Conservation (phyloP, 176 grass and related monocot species). For the Elymus sibiricus region DNA sequence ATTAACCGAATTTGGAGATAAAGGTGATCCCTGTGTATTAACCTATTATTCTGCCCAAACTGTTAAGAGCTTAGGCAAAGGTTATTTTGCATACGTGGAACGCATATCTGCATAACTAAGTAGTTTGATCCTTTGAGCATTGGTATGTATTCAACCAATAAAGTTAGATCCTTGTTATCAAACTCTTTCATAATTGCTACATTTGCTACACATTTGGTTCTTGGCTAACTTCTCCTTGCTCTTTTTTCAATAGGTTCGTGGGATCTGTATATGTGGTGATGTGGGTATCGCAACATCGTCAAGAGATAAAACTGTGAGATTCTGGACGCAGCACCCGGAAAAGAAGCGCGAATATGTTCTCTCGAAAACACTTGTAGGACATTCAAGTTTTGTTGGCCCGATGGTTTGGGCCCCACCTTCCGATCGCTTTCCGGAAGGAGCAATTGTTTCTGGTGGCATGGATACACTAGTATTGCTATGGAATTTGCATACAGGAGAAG, state of each 20-base stretch:
- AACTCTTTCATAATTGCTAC: background rate
- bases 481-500: constrained; percentile 67
- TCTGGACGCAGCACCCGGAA: constrained; percentile 61
- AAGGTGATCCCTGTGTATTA: background rate
- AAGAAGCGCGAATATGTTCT: constrained; percentile 55
- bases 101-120: background rate
- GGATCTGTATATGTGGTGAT: constrained; percentile 89
- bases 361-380: constrained; percentile 75
- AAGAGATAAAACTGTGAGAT: constrained; percentile 65
- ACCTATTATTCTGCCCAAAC: constrained; percentile 4
- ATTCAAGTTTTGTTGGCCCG: constrained; percentile 87
- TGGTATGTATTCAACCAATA: background rate
- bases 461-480: constrained; percentile 75
- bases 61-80: background rate
- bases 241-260: constrained; percentile 56
- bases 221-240: background rate
- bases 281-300: constrained; percentile 82
- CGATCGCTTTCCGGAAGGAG: constrained; percentile 74
- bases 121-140: background rate
- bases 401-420: constrained; percentile 78
- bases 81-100: background rate
- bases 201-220: background rate
- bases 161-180: background rate
- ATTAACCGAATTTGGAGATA: background rate
- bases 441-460: constrained; percentile 89